Evolutionary conservation across 2,329 filamentous ascomycete genomes (phyloP).

Genomic region (Ophiostoma triangulosporum): DNA sequence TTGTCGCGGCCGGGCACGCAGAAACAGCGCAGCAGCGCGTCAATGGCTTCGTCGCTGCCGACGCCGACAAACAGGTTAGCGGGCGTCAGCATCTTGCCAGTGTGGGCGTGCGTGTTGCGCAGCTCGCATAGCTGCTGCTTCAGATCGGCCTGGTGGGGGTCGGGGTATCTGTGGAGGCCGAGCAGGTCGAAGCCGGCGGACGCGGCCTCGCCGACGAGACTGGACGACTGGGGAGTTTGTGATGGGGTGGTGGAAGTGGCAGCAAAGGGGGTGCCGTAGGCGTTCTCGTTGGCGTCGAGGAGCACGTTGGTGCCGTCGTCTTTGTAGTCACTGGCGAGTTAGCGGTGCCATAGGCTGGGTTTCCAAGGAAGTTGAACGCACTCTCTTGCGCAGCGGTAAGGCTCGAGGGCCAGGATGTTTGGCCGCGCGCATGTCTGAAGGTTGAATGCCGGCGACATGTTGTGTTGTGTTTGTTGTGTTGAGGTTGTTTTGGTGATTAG

Average conservation of each 20-base stretch:
- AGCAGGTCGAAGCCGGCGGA: constrained; percentile 52
- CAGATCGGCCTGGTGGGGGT: constrained; percentile 80
- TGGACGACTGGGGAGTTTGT: constrained; percentile 68
- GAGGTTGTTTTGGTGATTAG: background rate
- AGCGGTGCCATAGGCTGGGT: background rate
- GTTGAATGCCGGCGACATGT: constrained; percentile 50
- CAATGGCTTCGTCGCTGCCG: constrained; percentile 92
- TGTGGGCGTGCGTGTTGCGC: constrained; percentile 76
- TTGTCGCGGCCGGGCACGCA: constrained; percentile 77
- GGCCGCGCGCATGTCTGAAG: constrained; percentile 60
- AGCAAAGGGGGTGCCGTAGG: constrained; percentile 64
- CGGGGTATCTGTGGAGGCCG: constrained; percentile 85
- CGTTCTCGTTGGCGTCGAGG: constrained; percentile 96
- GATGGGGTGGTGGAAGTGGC: constrained; percentile 50
- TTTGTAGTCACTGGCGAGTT: constrained; percentile 72
- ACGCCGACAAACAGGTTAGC: constrained; percentile 90
- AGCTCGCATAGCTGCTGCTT: constrained; percentile 79
- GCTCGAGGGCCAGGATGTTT: constrained; percentile 64
- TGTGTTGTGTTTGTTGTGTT: constrained; percentile 4
- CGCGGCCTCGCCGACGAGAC: constrained; percentile 67
- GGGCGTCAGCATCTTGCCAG: constrained; percentile 55
- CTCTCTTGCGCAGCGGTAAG: constrained; percentile 74
- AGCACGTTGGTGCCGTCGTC: constrained; percentile 93
- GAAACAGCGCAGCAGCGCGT: constrained; percentile 85
- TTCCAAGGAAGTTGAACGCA: constrained; percentile 28